Percentiles rank a stretch among this genome's conserved stretches.
Conservation (phyloP, 2,329 filamentous ascomycete genomes). For the Aplosporella prunicola region DNA sequence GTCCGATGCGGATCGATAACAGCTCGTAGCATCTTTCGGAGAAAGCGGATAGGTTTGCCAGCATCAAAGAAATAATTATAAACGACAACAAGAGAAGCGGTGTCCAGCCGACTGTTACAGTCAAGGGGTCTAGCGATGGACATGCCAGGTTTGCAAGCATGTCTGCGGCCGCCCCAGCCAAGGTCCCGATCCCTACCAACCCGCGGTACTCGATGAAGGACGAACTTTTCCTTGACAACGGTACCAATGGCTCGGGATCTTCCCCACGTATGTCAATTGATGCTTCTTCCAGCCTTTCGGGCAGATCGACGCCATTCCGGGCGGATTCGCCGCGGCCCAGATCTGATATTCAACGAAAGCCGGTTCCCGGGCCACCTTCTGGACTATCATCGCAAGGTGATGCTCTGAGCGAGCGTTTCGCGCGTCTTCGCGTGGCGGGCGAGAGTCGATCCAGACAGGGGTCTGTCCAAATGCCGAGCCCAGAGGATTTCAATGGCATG, state of each 20-base stretch:
- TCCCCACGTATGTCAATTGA: conserved; percentile 13
- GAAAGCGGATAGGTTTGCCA: conserved; percentile 34
- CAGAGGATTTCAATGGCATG: conserved; percentile 24
- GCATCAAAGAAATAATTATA: conserved; percentile 42
- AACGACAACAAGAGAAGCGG: conserved; percentile 49
- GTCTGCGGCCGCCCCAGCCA: background rate
- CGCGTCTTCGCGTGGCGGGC: conserved; percentile 19
- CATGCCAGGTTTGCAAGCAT: conserved; percentile 3
- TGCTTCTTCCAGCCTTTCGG: conserved; percentile 16
- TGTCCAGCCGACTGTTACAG: conserved; percentile 26
- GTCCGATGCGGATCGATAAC: too few relatives aligned
- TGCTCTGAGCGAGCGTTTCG: conserved; percentile 30
- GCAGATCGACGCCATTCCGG: conserved; percentile 16
- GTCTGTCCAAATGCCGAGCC: conserved; percentile 34
- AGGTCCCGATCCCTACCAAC: background rate
- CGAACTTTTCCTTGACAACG: conserved; percentile 13
- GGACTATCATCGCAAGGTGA: conserved; percentile 11
- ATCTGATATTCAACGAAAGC: conserved; percentile 10
- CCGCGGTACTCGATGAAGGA: conserved; percentile 12
- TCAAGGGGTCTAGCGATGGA: conserved; percentile 1
- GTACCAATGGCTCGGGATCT: conserved; percentile 14
- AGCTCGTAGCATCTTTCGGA: conserved; percentile 3
- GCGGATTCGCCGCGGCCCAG: conserved; percentile 17
- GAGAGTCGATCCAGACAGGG: background rate
- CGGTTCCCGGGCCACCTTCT: conserved; percentile 18